Evolutionary conservation across 2,329 filamentous ascomycete species (phyloP).

Genomic region (Penicillium thymicola): DNA sequence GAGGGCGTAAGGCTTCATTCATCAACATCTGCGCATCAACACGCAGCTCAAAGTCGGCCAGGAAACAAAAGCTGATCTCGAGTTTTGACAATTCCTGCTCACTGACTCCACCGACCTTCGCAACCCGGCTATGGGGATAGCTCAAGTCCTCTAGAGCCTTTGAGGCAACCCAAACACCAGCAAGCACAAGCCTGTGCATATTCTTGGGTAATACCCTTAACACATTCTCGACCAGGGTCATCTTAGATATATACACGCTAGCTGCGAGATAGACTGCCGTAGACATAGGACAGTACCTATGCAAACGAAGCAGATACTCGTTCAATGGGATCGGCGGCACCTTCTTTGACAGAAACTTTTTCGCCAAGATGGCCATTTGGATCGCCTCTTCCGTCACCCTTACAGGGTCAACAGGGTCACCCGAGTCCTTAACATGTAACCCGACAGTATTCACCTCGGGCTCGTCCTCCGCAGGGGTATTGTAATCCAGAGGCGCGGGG

Average conservation of each 20-base stretch:
- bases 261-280: conserved; percentile 90
- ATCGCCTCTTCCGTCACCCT: conserved; percentile 70
- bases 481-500: conserved; percentile 33
- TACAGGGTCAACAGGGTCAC: conserved; percentile 47
- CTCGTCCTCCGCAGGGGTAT: conserved; percentile 23
- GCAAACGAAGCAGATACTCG: conserved; percentile 81
- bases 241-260: conserved; percentile 78
- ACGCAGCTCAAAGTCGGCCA: conserved; percentile 77
- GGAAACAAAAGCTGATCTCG: conserved; percentile 85
- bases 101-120: conserved; percentile 83
- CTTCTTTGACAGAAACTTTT: conserved; percentile 89
- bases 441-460: conserved; percentile 27
- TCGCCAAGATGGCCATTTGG: conserved; percentile 80
- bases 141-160: conserved; percentile 92
- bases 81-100: conserved; percentile 76
- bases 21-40: conserved; percentile 58
- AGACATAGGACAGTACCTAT: conserved; percentile 89
- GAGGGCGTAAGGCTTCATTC: conserved; percentile 39
- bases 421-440: conserved; percentile 34
- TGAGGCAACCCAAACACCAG: conserved; percentile 81
- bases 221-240: conserved; percentile 72
- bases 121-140: conserved; percentile 78
- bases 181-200: conserved; percentile 80
- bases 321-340: conserved; percentile 78
- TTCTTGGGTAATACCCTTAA: conserved; percentile 81